phyloP scores from a whole-genome alignment of 163 green algal genomes.

The Scenedesmus sp. region DNA sequence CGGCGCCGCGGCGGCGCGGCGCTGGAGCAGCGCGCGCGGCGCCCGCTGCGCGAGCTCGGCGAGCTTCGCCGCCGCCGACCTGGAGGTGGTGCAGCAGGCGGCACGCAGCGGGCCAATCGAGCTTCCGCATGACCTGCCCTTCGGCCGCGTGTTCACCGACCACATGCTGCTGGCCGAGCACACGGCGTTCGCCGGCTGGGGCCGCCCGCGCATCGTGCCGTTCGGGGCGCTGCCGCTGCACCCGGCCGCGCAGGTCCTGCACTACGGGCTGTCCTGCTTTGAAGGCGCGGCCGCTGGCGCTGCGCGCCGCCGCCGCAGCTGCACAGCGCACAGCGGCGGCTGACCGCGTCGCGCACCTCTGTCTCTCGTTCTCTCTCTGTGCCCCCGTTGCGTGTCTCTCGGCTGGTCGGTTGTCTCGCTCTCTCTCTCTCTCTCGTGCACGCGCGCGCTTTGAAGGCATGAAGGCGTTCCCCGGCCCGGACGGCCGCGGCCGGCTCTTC shows the following conservation, averaged over 20 bases:
- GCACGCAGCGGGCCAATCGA: background rate
- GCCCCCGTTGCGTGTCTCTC: too few species aligned
- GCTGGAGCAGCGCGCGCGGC: too few species aligned
- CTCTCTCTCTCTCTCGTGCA: too few species aligned
- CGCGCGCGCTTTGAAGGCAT: too few species aligned
- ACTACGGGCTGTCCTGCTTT: constrained; percentile 83
- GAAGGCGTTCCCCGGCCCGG: constrained; percentile 74
- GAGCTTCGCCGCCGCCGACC: constrained; percentile 16
- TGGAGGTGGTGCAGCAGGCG: background rate
- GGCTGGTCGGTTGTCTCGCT: too few species aligned
- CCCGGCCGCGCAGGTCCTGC: constrained; percentile 71
- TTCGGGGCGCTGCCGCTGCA: constrained; percentile 68
- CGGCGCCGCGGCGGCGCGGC: background rate
- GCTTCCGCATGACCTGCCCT: constrained; percentile 50
- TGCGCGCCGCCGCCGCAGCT: too few species aligned
- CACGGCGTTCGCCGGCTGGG: constrained; percentile 59
- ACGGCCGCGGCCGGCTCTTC: constrained; percentile 68
- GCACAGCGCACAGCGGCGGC: too few species aligned
- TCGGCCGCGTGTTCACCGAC: constrained; percentile 73
- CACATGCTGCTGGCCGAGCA: constrained; percentile 71
- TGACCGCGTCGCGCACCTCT: too few species aligned
- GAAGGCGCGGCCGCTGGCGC: too few species aligned
- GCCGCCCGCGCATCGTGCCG: constrained; percentile 59
- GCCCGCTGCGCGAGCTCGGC: too few species aligned
- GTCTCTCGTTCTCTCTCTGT: too few species aligned